phyloP scores from a whole-genome alignment of 805 yeast genomes.

The Lachancea quebecensis region DNA sequence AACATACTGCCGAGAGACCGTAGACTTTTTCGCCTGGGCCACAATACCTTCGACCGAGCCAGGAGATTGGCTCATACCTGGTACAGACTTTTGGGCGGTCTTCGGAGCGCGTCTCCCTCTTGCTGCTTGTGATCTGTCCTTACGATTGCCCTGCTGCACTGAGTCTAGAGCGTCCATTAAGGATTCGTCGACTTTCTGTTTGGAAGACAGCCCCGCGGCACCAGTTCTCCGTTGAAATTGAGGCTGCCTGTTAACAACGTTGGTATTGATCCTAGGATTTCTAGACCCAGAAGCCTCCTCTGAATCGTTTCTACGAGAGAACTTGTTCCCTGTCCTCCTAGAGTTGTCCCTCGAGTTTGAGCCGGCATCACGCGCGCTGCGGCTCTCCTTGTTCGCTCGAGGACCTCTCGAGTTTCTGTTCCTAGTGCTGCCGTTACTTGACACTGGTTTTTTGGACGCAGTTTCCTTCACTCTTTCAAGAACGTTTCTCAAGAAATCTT shows the following conservation, averaged over 20 bases:
- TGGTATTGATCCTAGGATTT: constrained; percentile 14
- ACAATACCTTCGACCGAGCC: constrained; percentile 3
- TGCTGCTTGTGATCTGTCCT: neutral
- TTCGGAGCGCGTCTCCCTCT: constrained; percentile 3
- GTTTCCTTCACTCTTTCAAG: constrained; percentile 29
- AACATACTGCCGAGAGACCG: constrained; percentile 11
- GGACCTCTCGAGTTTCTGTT: neutral
- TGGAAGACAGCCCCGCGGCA: constrained; percentile 5
- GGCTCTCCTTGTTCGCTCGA: neutral
- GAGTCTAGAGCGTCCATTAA: constrained; percentile 15
- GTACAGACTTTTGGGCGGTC: constrained; percentile 10
- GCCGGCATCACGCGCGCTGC: constrained; percentile 1
- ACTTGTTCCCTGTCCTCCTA: constrained; percentile 2
- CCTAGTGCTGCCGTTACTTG: neutral
- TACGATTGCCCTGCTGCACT: neutral
- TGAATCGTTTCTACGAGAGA: constrained; percentile 1
- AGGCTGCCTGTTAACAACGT: constrained; percentile 15
- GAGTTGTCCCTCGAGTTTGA: neutral
- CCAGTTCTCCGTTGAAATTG: constrained; percentile 12
- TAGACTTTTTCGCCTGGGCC: constrained; percentile 3
- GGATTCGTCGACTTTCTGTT: constrained; percentile 1
- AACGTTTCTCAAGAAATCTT: constrained; percentile 28
- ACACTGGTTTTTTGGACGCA: constrained; percentile 12
- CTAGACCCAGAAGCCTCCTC: constrained; percentile 1
- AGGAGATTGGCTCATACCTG: constrained; percentile 11